A percentile compares a stretch with the other conserved stretches of the same genome.
Evolutionary conservation across 2,329 filamentous ascomycete species (phyloP).

Genomic region (Hypomyces perniciosus): DNA sequence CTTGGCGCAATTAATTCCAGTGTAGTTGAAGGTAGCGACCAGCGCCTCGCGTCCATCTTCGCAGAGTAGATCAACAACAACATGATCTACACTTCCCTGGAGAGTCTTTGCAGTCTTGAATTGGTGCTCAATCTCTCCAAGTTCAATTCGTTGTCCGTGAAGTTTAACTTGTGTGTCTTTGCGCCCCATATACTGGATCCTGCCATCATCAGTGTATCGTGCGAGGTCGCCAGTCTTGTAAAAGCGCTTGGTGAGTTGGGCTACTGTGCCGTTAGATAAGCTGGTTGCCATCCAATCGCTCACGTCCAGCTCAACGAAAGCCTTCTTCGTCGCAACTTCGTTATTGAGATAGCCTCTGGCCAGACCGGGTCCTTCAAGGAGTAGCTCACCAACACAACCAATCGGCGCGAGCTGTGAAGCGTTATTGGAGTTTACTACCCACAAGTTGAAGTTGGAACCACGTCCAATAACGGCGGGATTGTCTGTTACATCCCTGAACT

Average conservation of each 20-base stretch:
- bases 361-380: constrained; percentile 21
- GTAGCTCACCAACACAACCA: constrained; percentile 20
- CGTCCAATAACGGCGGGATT: constrained; percentile 3
- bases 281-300: too few relatives aligned
- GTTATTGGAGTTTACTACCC: constrained; percentile 18
- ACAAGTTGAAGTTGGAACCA: constrained; percentile 6
- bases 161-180: constrained; percentile 54
- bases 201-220: constrained; percentile 32
- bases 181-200: constrained; percentile 40
- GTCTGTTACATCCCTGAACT: not conserved
- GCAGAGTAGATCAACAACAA: not conserved
- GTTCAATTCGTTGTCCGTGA: constrained; percentile 50
- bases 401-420: constrained; percentile 14
- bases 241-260: constrained; percentile 11
- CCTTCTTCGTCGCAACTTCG: constrained; percentile 14
- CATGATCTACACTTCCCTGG: not conserved
- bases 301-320: constrained; percentile 25
- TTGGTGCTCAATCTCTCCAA: constrained; percentile 21
- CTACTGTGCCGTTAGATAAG: constrained; percentile 17
- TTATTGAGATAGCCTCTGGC: constrained; percentile 20
- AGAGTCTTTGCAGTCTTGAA: constrained; percentile 1
- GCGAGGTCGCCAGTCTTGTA: constrained; percentile 45
- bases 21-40: too few relatives aligned
- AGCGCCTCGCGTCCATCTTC: too few relatives aligned
- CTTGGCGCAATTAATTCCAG: too few relatives aligned